These are phyloP conservation scores for Medicago truncatula DNA, from an alignment of 306 rosid species.

Conservation along the genomic window MtrunA17r5.0-ANR NC_053043.1:19191501-19192000, in stretches of 20 bases:
- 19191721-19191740: not conserved
- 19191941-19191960: too few species aligned
- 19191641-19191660: not conserved
- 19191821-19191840: not conserved
- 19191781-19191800: not conserved
- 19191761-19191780: not conserved
- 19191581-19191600: conserved; percentile 33
- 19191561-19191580: conserved; percentile 93
- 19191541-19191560: conserved; percentile 95
- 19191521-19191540: conserved; percentile 28
- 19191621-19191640: not conserved
- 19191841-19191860: not conserved
- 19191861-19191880: not conserved
- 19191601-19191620: conserved; percentile 14
- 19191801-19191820: not conserved
- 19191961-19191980: too few species aligned
- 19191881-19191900: not conserved
- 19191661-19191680: not conserved
- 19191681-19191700: not conserved
- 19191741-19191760: not conserved
- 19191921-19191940: too few species aligned
- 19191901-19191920: too few species aligned
- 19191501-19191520: conserved; percentile 26
- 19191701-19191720: not conserved
- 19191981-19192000: too few species aligned